These are phyloP conservation scores for Daldinia loculata DNA, from an alignment of 495 filamentous ascomycete genomes.

Conservation along the genomic window DNA sequence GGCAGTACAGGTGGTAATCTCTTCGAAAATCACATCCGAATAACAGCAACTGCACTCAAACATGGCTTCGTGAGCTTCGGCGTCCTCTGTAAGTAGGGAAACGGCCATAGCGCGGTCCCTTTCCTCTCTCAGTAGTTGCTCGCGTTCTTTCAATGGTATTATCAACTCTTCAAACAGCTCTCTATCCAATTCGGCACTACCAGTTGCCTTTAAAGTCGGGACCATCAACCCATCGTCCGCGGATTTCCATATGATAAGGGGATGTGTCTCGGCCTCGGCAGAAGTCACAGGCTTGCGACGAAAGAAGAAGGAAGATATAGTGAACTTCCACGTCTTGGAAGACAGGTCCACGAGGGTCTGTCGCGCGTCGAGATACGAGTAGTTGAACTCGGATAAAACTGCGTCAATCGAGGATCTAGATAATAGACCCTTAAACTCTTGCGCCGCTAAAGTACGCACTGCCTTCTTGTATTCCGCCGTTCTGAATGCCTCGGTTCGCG, in stretches of 20 bases:
- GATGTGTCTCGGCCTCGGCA: slow-evolving; percentile 61
- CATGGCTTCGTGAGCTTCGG: slow-evolving; percentile 71
- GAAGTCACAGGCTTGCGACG: slow-evolving; percentile 70
- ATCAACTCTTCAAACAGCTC: slow-evolving; percentile 79
- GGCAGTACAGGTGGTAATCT: slow-evolving; percentile 76
- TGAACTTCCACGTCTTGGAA: slow-evolving; percentile 85
- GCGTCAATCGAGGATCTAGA: slow-evolving; percentile 82
- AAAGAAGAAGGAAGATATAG: slow-evolving; percentile 76
- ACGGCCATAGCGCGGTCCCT: slow-evolving; percentile 71
- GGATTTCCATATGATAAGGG: slow-evolving; percentile 71
- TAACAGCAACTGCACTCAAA: slow-evolving; percentile 96
- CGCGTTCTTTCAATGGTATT: slow-evolving; percentile 64
- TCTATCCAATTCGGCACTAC: slow-evolving; percentile 77
- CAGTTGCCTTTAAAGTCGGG: slow-evolving; percentile 74
- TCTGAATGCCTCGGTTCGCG: slow-evolving; percentile 77
- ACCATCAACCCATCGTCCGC: slow-evolving; percentile 55
- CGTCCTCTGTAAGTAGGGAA: slow-evolving; percentile 77
- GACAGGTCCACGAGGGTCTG: slow-evolving; percentile 77
- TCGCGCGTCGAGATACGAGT: slow-evolving; percentile 81
- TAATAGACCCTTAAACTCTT: slow-evolving; percentile 87
- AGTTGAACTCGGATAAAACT: slow-evolving; percentile 90
- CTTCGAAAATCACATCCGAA: slow-evolving; percentile 78
- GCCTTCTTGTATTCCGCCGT: slow-evolving; percentile 75
- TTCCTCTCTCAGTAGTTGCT: slow-evolving; percentile 64
- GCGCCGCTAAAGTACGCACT: slow-evolving; percentile 66